phyloP scores from a whole-genome alignment of 352 stramenopile species.

The Globisporangium cystogenes region DNA sequence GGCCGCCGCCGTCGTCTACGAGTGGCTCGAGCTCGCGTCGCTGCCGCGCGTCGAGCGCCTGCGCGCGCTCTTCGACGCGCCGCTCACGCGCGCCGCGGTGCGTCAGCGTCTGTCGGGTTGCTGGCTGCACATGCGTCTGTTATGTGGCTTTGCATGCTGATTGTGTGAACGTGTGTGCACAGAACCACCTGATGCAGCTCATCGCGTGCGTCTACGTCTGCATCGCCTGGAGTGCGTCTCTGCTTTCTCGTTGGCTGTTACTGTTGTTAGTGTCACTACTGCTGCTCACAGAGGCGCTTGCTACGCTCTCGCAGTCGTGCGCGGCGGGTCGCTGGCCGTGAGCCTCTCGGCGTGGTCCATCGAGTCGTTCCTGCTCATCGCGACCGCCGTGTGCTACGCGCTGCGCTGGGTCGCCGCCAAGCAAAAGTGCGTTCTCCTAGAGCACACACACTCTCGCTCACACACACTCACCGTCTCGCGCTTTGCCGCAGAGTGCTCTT shows the following conservation, averaged over 20 bases:
- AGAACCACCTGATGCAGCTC: conserved; percentile 82
- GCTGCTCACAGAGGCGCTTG: too few relatives aligned
- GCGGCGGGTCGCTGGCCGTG: conserved; percentile 56
- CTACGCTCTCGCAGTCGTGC: conserved; percentile 38
- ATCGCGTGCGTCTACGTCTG: conserved; percentile 75
- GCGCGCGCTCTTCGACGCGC: conserved; percentile 60
- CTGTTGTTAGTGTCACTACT: not conserved
- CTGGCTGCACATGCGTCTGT: too few relatives aligned
- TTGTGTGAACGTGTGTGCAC: too few relatives aligned
- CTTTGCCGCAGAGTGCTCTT: conserved; percentile 53
- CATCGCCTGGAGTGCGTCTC: conserved; percentile 72
- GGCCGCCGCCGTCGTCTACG: conserved; percentile 64
- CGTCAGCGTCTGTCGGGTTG: conserved; percentile 1
- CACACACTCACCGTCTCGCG: not conserved
- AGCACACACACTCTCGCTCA: not conserved
- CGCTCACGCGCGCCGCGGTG: conserved; percentile 62
- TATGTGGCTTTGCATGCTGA: too few relatives aligned
- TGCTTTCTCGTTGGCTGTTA: not conserved
- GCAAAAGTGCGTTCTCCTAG: conserved; percentile 53
- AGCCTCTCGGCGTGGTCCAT: conserved; percentile 79
- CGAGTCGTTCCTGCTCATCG: conserved; percentile 72
- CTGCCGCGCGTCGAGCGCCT: conserved; percentile 60
- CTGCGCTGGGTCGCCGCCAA: conserved; percentile 75
- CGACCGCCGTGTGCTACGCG: conserved; percentile 61
- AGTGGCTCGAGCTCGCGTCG: conserved; percentile 75